Conservation (phyloP, 345 rosid species). For the Arabis hirsuta region DNA sequence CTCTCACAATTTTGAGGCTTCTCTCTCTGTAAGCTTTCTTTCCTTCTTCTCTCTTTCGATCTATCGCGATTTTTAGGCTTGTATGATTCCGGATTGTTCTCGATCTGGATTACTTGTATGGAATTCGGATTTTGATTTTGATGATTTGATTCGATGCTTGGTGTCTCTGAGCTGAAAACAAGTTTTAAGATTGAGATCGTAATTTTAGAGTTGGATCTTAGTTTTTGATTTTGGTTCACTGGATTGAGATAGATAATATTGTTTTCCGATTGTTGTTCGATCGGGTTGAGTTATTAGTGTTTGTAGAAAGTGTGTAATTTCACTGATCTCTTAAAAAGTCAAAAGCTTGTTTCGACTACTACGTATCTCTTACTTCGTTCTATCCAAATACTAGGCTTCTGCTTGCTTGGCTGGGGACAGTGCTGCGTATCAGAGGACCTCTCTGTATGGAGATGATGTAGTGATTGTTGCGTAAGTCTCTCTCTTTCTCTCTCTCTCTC, state of each 20-base stretch:
- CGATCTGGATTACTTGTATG: slow-evolving; percentile 14
- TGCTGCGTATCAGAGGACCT: slow-evolving; percentile 80
- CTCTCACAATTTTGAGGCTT: slow-evolving; percentile 50
- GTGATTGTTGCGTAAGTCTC: slow-evolving; percentile 89
- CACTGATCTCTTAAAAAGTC: slow-evolving; percentile 11
- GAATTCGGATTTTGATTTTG: not conserved
- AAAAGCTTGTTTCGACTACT: slow-evolving; percentile 5
- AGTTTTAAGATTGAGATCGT: not conserved
- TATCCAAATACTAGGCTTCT: slow-evolving; percentile 58
- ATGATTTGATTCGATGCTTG: slow-evolving; percentile 7
- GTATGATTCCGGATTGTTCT: not conserved
- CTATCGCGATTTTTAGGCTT: slow-evolving; percentile 15
- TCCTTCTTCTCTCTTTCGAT: not conserved
- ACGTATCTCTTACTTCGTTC: slow-evolving; percentile 7
- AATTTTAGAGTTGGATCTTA: slow-evolving; percentile 25
- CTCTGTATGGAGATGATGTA: slow-evolving; percentile 84
- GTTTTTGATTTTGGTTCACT: slow-evolving; percentile 9
- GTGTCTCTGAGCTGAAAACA: slow-evolving; percentile 9
- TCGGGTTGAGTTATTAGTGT: slow-evolving; percentile 17
- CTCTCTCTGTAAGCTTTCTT: slow-evolving; percentile 65
- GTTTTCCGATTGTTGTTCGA: slow-evolving; percentile 1
- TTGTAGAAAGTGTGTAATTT: slow-evolving; percentile 12
- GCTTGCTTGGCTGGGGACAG: slow-evolving; percentile 93
- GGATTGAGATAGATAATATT: slow-evolving; percentile 10
- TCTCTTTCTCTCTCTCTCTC: slow-evolving; percentile 12